Evolutionary conservation across 805 yeast species (phyloP).

Genomic region (Ogataea methylovora): DNA sequence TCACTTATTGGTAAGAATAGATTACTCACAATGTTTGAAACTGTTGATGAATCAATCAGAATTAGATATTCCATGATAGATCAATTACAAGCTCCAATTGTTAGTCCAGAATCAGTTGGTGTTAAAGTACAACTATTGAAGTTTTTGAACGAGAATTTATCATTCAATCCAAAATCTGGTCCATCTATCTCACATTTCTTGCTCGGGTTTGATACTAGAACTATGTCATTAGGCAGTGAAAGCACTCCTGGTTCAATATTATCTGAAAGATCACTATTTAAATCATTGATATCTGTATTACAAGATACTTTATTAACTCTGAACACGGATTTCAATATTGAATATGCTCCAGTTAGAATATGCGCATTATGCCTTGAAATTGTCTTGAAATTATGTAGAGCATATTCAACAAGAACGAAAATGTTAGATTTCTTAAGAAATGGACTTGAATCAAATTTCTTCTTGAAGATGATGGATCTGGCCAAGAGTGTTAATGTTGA

Average conservation of each 20-base stretch:
- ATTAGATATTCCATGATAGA: conserved; percentile 67
- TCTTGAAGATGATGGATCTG: conserved; percentile 40
- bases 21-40: conserved; percentile 61
- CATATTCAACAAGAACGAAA: conserved; percentile 43
- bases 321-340: conserved; percentile 29
- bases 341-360: conserved; percentile 50
- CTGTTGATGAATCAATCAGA: conserved; percentile 70
- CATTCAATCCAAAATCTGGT: conserved; percentile 26
- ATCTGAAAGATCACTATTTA: conserved; percentile 49
- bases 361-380: conserved; percentile 54
- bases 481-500: conserved; percentile 48
- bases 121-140: conserved; percentile 53
- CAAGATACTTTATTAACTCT: conserved; percentile 37
- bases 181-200: conserved; percentile 66
- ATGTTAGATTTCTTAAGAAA: conserved; percentile 47
- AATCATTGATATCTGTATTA: conserved; percentile 43
- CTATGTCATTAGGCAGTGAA: conserved; percentile 41
- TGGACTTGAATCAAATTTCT: conserved; percentile 30
- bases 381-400: conserved; percentile 52
- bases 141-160: conserved; percentile 46
- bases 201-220: conserved; percentile 57
- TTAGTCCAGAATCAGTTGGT: conserved; percentile 30
- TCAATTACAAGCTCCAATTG: conserved; percentile 46
- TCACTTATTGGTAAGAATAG: conserved; percentile 44
- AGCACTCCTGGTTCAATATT: conserved; percentile 41